Evolutionary conservation across 331 rosid genomes (phyloP).

Genomic region (Erythrophleum ivorense): DNA sequence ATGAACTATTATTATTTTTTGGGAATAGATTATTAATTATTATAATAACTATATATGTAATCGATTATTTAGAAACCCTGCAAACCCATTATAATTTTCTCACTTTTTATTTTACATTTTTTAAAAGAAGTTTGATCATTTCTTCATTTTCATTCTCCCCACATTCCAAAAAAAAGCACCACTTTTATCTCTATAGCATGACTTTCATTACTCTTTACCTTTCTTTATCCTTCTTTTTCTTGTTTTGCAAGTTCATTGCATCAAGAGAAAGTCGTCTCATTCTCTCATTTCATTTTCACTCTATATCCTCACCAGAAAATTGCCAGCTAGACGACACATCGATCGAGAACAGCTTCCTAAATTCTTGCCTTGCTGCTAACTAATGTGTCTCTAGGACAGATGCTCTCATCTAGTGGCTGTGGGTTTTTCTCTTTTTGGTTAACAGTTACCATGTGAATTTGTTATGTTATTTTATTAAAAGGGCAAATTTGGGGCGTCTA

Average conservation of each 20-base stretch:
- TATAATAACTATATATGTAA: no score
- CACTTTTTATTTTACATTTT: no score
- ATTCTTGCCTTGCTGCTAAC: background rate
- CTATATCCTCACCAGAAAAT: background rate
- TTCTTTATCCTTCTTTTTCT: background rate
- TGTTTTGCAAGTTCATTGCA: background rate
- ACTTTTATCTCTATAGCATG: background rate
- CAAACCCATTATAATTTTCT: background rate
- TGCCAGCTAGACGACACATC: background rate
- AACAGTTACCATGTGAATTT: background rate
- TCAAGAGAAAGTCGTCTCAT: background rate
- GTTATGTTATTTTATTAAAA: no score
- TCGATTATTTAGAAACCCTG: background rate
- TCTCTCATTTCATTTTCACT: slow-evolving; percentile 3
- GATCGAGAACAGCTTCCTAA: background rate
- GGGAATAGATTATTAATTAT: no score
- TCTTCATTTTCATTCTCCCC: background rate
- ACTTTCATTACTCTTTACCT: background rate
- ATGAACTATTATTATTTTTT: no score
- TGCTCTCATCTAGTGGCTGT: background rate
- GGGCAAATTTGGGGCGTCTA: background rate
- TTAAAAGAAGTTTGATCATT: no score
- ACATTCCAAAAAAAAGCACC: background rate
- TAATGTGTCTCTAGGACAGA: background rate
- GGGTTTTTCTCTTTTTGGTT: background rate